Evolutionary conservation across 768 basidiomycete genomes (phyloP), one percentile per base, ranked within the genome.

Genomic region (Naganishia randhawae): DNA sequence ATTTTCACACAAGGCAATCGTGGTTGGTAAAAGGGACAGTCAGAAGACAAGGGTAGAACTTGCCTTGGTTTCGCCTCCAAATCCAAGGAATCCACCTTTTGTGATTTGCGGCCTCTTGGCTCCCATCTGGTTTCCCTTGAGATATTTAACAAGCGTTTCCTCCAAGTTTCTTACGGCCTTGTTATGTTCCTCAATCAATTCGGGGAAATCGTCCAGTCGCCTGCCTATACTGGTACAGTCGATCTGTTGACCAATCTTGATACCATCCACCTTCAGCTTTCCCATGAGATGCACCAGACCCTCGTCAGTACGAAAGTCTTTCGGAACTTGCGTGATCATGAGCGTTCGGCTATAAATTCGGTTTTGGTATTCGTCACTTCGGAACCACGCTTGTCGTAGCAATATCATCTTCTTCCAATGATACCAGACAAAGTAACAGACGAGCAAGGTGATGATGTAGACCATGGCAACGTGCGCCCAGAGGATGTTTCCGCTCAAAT

Each of bases 281-380:
- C 73, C 77, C 79, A 81, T 80, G n/a, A 81, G 66, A 22, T 73
- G 73, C 9, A 77, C 71, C 37, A 99, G 83, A 19, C 93, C 95
- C 72, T 89, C 86, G 78, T 99, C 96, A 10, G 85, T 87, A 76
- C 94, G 89, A 70, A 84, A 82, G 75, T 88, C 88, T 82, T 87
- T 90, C 25, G 88, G 86, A 9, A 98, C 90, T 69, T 85, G 85
- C 22, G 84, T 86, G 70, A 94, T 74, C 78, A 91, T 86, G 63
- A 99, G 85, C 0, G 95, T 97, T 41, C 96, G 86, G 0, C 94
- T 91, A 76, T 96, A 93, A 83, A 98, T 96, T 1, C 89, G 89
- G 70, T 88, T 84, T 61, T 88, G 84, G 80, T 96, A 94, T 33
- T 82, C 82, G 14, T 80, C 76, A 3, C 80, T 81, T 50, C 82